Percentiles rank a stretch among this genome's conserved stretches.
Conservation (phyloP, 805 yeast genomes). For the Ogataea thermomethanolica region DNA sequence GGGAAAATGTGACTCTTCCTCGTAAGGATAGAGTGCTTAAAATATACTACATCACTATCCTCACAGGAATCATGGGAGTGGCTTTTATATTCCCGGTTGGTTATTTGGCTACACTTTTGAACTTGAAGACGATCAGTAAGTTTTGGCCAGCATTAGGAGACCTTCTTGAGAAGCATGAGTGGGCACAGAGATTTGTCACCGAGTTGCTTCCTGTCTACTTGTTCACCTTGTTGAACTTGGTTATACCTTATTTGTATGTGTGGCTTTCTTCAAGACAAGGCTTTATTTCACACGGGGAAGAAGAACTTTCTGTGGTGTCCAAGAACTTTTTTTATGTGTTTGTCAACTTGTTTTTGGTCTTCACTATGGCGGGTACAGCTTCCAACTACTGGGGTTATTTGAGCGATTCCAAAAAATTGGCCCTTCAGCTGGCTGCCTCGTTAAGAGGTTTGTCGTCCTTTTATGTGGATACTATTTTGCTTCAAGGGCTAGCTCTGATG, state of each 20-base stretch:
- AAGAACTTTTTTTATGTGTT: conserved; percentile 94
- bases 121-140: conserved; percentile 69
- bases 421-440: conserved; percentile 80
- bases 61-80: conserved; percentile 67
- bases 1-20: conserved; percentile 86
- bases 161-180: conserved; percentile 55
- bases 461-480: conserved; percentile 80
- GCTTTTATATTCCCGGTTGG: conserved; percentile 80
- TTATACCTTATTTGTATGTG: conserved; percentile 82
- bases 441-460: conserved; percentile 76
- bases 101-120: conserved; percentile 77
- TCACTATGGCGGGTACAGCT: conserved; percentile 91
- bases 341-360: conserved; percentile 88
- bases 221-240: conserved; percentile 77
- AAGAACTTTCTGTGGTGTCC: conserved; percentile 82
- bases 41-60: conserved; percentile 57
- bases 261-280: conserved; percentile 85
- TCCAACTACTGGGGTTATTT: conserved; percentile 74
- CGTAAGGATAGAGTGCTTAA: conserved; percentile 67
- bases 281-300: conserved; percentile 86
- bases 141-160: conserved; percentile 82
- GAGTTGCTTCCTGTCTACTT: conserved; percentile 89
- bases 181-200: conserved; percentile 79
- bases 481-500: conserved; percentile 84
- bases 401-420: conserved; percentile 86